A percentile compares a stretch with the other conserved stretches of the same genome.
These are phyloP conservation scores for Hanseniaspora uvarum DNA, from an alignment of 1,139 yeast genomes.

Conservation along the genomic window DNA sequence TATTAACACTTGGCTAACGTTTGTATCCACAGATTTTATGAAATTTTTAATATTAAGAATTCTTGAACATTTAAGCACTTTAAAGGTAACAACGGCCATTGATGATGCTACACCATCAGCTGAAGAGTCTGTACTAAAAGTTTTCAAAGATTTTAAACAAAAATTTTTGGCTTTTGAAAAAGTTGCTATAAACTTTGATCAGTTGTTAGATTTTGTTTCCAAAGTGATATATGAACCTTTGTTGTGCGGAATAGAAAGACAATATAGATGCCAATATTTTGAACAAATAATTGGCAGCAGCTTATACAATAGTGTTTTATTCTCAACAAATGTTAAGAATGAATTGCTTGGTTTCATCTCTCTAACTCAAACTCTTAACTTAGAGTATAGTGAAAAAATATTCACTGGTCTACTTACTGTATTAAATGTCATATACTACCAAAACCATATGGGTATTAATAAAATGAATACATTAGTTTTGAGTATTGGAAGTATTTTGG, in stretches of 20 bases:
- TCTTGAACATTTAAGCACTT: neutral
- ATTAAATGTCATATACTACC: neutral
- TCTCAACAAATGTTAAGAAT: neutral
- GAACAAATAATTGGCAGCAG: neutral
- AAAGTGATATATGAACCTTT: neutral
- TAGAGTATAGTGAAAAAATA: neutral
- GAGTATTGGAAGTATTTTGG: neutral
- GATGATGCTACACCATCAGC: neutral
- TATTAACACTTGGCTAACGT: neutral
- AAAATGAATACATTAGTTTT: neutral
- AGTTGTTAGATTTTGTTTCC: neutral
- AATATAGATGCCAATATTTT: constrained; percentile 1
- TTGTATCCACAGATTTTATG: neutral
- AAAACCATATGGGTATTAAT: neutral
- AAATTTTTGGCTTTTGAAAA: neutral
- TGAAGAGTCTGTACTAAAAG: neutral
- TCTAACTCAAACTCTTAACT: neutral
- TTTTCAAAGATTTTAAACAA: neutral
- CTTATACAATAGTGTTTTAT: neutral
- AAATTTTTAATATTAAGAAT: neutral
- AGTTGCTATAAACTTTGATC: neutral
- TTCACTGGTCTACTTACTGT: neutral
- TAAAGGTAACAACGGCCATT: neutral
- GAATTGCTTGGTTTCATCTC: neutral
- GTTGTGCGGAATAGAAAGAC: neutral